A percentile compares a stretch with the other conserved stretches of the same genome.
Conservation (phyloP, 306 rosid genomes). For the Notholithocarpus densiflorus region DNA sequence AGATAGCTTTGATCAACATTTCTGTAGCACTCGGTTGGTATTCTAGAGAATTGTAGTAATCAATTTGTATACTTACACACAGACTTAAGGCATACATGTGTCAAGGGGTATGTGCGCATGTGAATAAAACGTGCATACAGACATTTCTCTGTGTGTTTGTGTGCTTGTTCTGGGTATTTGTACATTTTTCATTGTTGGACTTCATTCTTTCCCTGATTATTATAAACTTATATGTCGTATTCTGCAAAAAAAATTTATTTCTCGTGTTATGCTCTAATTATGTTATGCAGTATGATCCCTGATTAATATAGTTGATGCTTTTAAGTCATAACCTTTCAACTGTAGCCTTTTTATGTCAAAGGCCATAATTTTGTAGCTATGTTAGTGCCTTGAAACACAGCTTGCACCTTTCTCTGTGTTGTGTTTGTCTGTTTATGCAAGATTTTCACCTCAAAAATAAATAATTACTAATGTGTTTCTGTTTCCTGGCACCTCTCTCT, state of each 20-base stretch:
- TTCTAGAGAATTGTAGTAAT: slow-evolving; percentile 12
- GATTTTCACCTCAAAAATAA: neutral
- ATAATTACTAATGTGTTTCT: neutral
- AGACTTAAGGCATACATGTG: neutral
- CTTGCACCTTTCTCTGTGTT: neutral
- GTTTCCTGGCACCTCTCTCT: neutral
- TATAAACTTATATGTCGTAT: neutral
- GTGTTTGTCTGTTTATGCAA: neutral
- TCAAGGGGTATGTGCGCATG: too few relatives aligned
- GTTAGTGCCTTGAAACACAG: neutral
- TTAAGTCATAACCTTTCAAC: neutral
- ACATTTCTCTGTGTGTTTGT: neutral
- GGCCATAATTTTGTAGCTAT: neutral
- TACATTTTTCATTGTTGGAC: neutral
- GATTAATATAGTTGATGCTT: neutral
- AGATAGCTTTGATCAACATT: slow-evolving; percentile 67
- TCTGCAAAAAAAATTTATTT: neutral
- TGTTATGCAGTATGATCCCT: neutral
- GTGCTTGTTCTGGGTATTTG: neutral
- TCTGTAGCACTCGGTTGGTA: slow-evolving; percentile 80
- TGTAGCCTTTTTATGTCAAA: neutral
- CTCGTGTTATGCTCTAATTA: neutral
- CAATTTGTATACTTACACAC: neutral
- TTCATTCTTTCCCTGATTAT: neutral
- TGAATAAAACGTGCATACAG: too few relatives aligned